A percentile compares a stretch with the other conserved stretches of the same genome.
phyloP scores from a whole-genome alignment of 129 eudicot genomes.

The Pulicaria dysenterica region DNA sequence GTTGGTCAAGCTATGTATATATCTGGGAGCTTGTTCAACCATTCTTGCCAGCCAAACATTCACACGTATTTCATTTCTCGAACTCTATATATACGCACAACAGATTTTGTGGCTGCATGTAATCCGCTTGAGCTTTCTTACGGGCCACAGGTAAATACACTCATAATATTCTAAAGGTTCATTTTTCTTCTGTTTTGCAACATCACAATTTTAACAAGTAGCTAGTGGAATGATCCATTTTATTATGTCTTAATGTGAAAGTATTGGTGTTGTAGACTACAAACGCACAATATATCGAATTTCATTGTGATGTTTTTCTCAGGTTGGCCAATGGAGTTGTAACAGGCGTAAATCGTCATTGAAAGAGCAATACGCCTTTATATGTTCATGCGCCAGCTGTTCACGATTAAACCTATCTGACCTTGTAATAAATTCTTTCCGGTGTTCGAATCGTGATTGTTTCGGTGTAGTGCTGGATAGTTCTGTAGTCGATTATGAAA shows the following conservation, averaged over 20 bases:
- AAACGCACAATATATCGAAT: background rate
- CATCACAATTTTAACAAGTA: constrained; percentile 1
- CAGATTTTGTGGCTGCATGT: constrained; percentile 57
- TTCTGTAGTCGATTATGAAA: constrained; percentile 38
- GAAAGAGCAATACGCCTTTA: constrained; percentile 70
- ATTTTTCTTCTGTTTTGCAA: background rate
- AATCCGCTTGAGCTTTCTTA: constrained; percentile 80
- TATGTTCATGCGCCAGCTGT: constrained; percentile 73
- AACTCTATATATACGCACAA: constrained; percentile 66
- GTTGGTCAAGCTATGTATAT: constrained; percentile 93
- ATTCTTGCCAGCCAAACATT: constrained; percentile 88
- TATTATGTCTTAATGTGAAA: background rate
- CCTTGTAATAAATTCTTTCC: constrained; percentile 66
- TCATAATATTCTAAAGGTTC: constrained; percentile 11
- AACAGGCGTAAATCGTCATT: constrained; percentile 57
- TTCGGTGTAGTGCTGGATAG: constrained; percentile 72
- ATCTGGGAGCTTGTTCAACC: constrained; percentile 88
- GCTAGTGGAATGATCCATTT: background rate
- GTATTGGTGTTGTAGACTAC: background rate
- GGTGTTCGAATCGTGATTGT: constrained; percentile 62
- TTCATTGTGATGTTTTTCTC: constrained; percentile 30
- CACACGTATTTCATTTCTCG: constrained; percentile 89
- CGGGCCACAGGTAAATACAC: constrained; percentile 79
- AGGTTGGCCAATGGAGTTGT: constrained; percentile 89
- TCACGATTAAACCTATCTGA: constrained; percentile 70